Conservation (phyloP, 2,329 filamentous ascomycete genomes). For the Pyrenochaeta sp. region DNA sequence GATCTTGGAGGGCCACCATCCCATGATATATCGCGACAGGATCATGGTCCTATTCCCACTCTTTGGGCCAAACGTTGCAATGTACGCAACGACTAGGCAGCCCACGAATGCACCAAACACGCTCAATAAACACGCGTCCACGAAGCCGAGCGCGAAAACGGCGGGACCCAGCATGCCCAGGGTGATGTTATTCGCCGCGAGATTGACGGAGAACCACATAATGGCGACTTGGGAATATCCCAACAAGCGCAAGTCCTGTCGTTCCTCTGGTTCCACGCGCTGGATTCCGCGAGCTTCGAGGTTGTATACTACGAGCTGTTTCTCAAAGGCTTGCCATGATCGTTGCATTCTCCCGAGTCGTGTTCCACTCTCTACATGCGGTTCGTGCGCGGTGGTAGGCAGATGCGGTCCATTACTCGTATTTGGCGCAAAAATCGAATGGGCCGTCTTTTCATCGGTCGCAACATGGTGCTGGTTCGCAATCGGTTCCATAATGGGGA, state of each 20-base stretch:
- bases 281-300: slow-evolving; percentile 69
- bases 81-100: slow-evolving; percentile 64
- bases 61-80: slow-evolving; percentile 68
- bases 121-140: slow-evolving; percentile 64
- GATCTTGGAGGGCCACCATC: slow-evolving; percentile 71
- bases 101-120: slow-evolving; percentile 67
- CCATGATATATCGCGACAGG: slow-evolving; percentile 66
- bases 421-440: slow-evolving; percentile 33
- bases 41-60: slow-evolving; percentile 70
- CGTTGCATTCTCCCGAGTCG: slow-evolving; percentile 23
- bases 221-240: slow-evolving; percentile 65
- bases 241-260: slow-evolving; percentile 60
- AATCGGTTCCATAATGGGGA: slow-evolving; percentile 29
- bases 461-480: slow-evolving; percentile 10
- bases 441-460: slow-evolving; percentile 32
- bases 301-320: slow-evolving; percentile 59
- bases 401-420: slow-evolving; percentile 17
- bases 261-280: slow-evolving; percentile 64
- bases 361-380: not conserved
- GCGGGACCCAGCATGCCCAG: slow-evolving; percentile 70
- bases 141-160: slow-evolving; percentile 66
- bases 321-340: slow-evolving; percentile 49
- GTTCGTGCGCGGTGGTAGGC: slow-evolving; percentile 24
- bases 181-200: slow-evolving; percentile 70
- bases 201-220: slow-evolving; percentile 70